phyloP scores from a whole-genome alignment of 192 early-diverging fungal genomes.

The Phlyctochytrium arcticum region DNA sequence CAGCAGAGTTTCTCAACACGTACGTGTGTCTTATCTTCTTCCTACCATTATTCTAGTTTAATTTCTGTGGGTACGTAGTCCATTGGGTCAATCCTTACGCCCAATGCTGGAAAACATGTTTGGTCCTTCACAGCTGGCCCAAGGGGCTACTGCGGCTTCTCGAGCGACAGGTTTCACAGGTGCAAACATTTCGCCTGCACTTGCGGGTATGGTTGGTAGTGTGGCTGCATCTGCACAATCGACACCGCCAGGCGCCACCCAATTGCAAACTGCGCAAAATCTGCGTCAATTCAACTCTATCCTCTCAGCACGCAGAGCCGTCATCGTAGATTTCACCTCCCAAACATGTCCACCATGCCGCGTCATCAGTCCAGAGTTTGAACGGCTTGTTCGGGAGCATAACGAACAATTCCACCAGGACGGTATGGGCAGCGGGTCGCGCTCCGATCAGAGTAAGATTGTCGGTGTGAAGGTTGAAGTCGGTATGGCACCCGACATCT shows the following conservation, averaged over 20 bases:
- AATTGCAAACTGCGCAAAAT: slow-evolving; percentile 35
- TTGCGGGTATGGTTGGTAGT: slow-evolving; percentile 6
- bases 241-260: not conserved
- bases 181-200: slow-evolving; percentile 10
- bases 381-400: slow-evolving; percentile 49
- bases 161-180: slow-evolving; percentile 11
- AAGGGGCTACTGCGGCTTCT: slow-evolving; percentile 25
- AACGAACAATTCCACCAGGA: slow-evolving; percentile 17
- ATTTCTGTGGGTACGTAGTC: slow-evolving; percentile 16
- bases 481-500: slow-evolving; percentile 45
- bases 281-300: slow-evolving; percentile 37
- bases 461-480: slow-evolving; percentile 65
- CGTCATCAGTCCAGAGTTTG: slow-evolving; percentile 66
- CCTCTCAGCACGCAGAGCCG: slow-evolving; percentile 45
- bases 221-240: slow-evolving; percentile 10
- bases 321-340: slow-evolving; percentile 68
- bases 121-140: slow-evolving; percentile 30
- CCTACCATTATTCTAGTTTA: not conserved
- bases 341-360: slow-evolving; percentile 65
- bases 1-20: slow-evolving; percentile 45
- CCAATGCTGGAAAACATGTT: slow-evolving; percentile 42
- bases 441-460: slow-evolving; percentile 25
- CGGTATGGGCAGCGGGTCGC: slow-evolving; percentile 6
- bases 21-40: slow-evolving; percentile 7
- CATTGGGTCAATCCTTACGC: slow-evolving; percentile 38